These are phyloP conservation scores for Teratosphaeriaceae sp. DNA, from an alignment of 2,329 filamentous ascomycete genomes.

Conservation along the genomic window DNA sequence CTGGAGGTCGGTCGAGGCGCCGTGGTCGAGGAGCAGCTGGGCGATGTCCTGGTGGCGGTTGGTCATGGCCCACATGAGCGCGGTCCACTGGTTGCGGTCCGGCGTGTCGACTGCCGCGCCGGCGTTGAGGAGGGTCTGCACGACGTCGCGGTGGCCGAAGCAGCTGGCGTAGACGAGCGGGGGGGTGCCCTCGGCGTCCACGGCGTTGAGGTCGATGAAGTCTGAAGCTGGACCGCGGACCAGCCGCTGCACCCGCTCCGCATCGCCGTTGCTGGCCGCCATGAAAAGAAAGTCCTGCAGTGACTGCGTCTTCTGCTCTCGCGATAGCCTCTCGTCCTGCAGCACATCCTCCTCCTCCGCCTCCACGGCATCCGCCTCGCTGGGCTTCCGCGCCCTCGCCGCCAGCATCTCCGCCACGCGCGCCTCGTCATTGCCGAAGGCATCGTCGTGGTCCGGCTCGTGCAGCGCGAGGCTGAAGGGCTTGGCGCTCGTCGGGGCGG, in stretches of 20 bases:
- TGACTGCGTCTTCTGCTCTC: constrained; percentile 69
- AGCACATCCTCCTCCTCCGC: constrained; percentile 77
- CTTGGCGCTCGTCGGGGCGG: constrained; percentile 75
- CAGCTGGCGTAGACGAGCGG: constrained; percentile 96
- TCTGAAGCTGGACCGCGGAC: constrained; percentile 65
- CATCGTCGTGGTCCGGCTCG: constrained; percentile 65
- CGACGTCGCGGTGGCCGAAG: constrained; percentile 90
- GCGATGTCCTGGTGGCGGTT: constrained; percentile 95
- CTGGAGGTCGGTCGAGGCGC: constrained; percentile 91
- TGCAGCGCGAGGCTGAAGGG: constrained; percentile 84
- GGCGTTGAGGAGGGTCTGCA: constrained; percentile 73
- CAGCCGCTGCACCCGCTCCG: constrained; percentile 69
- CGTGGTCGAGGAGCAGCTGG: constrained; percentile 84
- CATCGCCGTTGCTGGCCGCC: constrained; percentile 93
- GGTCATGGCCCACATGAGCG: constrained; percentile 99
- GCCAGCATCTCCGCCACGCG: constrained; percentile 94
- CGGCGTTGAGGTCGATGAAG: constrained; percentile 76
- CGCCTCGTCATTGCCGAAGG: constrained; percentile 69
- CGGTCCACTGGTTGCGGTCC: constrained; percentile 94
- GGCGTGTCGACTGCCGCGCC: constrained; percentile 88
- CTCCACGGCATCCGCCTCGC: constrained; percentile 56
- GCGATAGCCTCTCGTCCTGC: constrained; percentile 64
- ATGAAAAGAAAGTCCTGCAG: constrained; percentile 87
- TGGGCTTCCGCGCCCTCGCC: constrained; percentile 80
- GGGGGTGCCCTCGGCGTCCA: constrained; percentile 93